Evolutionary conservation across 2,329 filamentous ascomycete species (phyloP).

Genomic region (Arthrocladium fulminans): DNA sequence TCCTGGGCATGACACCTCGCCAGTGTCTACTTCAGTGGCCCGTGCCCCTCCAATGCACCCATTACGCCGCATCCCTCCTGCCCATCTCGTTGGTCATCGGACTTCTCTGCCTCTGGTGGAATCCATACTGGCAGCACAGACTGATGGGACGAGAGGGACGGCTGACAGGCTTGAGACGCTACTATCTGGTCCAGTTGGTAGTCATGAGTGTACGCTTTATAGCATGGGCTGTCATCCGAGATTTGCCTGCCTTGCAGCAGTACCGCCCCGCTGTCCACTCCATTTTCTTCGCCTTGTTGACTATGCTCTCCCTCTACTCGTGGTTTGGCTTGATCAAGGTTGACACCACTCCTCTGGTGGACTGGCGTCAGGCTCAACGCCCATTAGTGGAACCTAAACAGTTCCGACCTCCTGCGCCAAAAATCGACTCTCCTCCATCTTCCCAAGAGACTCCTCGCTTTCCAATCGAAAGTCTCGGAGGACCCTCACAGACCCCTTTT

Average conservation of each 20-base stretch:
- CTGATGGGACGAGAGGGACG: conserved; percentile 34
- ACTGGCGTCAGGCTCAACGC: conserved; percentile 19
- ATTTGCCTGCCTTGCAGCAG: conserved; percentile 29
- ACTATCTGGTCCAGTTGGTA: conserved; percentile 40
- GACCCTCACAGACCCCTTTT: conserved; percentile 23
- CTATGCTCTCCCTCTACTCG: conserved; percentile 28
- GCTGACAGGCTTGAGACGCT: conserved; percentile 35
- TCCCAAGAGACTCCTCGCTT: conserved; percentile 21
- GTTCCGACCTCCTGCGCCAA: conserved; percentile 13
- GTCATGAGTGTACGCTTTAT: conserved; percentile 36
- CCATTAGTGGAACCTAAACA: conserved; percentile 16
- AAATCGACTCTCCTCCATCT: not conserved
- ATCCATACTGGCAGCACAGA: conserved; percentile 38
- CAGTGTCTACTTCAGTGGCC: not conserved
- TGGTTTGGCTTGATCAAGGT: conserved; percentile 33
- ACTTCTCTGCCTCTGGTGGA: conserved; percentile 41
- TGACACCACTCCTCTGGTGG: conserved; percentile 34
- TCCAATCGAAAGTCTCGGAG: conserved; percentile 24
- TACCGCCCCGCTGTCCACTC: conserved; percentile 26
- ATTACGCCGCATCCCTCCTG: conserved; percentile 14
- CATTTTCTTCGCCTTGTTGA: conserved; percentile 36
- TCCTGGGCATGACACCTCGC: conserved; percentile 11
- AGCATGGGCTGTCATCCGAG: conserved; percentile 37
- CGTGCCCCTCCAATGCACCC: conserved; percentile 8
- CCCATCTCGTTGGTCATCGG: conserved; percentile 32